Base-by-base conservation (phyloP, 768 basidiomycete genomes). In the Paxillus ammoniavirescens region DNA sequence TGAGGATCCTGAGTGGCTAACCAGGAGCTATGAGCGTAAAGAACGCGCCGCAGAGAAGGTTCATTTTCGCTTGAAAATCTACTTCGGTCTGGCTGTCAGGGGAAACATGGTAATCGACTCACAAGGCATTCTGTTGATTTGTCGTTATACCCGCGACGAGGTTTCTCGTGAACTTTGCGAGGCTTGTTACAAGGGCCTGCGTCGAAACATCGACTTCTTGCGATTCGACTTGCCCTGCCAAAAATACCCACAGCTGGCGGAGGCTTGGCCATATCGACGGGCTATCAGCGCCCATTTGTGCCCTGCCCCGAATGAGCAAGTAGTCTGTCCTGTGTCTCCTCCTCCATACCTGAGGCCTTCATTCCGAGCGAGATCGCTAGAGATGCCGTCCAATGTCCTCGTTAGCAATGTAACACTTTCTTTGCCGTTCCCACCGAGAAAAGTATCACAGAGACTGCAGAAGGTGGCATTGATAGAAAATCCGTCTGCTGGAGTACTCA, bases 141-240 rank as follows among this genome's bases (percentile, higher is more conserved):
- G 67, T 65, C 8, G 82, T 77, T 14, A 85, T 79, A 6, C 84
- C 89, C 9, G 91, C 91, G 33, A 91, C 83, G 9, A 94, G 70
- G 65, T 97, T 95, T 54, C 94, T 80, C 13, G 90, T 92, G 64
- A 95, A 86, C 62, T 83, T 87, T 8, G 84, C 87, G 18, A 92
- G 62, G 60, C 73, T 76, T n/a, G 70, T 71, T 54, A 78, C 77
- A 10, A 83, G 65, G 1, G 61, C 58, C 46, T 72, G 73, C 7
- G 79, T 73, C 26, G 65, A 59, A 10, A 64, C 55, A 51, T 75
- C 57, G 18, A 54, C 67, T 46, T 73, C 66, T 17, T 67, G 63
- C 13, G 66, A 49, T 62, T 64, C 77, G 68, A 61, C 77, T 72
- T 61, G 60, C 37, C 33, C 55, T 14, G 65, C 63, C 4, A 72